Base-by-base conservation (phyloP, 345 rosid species). In the Turnera subulata region DNA sequence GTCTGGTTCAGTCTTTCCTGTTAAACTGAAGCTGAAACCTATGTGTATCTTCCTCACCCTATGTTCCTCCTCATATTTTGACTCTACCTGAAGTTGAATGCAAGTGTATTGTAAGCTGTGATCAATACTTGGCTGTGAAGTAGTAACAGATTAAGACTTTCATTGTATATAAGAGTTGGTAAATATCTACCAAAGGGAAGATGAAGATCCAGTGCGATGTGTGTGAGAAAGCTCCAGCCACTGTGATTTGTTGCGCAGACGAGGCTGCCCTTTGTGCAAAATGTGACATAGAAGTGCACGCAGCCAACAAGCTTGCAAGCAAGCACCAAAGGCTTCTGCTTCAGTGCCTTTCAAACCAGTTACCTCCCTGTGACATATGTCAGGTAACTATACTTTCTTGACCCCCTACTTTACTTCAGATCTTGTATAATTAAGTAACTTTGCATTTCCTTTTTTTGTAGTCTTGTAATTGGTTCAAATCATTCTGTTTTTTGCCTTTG, bases 171-270 rank as follows among this genome's bases (percentile, higher is more conserved):
- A 14, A 16, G 16, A 51, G n/a, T 4, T 14, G 13, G 39, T 35
- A 40, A 40, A 40, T 11, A n/a, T n/a, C n/a, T n/a, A n/a, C 15
- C 13, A 40, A 18, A 46, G 33, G 50, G 58, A 63, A 59, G 67
- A 92, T 92, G 98, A 92, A 89, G 79, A 84, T 92, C 51, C 98
- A 92, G 78, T 92, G 98, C 75, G 98, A 92, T 74, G 96, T 86
- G 15, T 92, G 98, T 73, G 98, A 92, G 81, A 89, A 58, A 69
- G 95, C 95, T 63, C 91, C 88, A 6, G 98, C 98, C 2, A 83
- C 95, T 6, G 81, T 92, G 68, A 92, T 92, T n/a, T 92, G 98
- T 57, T 92, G 98, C 18, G 98, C 96, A 14, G 98, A 92, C 22
- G 98, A 92, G 73, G 98, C 96, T 0, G 98, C 98, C n/a, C 76